Base-by-base conservation (phyloP, 2,329 filamentous ascomycete genomes). In the Apiospora kogelbergensis region DNA sequence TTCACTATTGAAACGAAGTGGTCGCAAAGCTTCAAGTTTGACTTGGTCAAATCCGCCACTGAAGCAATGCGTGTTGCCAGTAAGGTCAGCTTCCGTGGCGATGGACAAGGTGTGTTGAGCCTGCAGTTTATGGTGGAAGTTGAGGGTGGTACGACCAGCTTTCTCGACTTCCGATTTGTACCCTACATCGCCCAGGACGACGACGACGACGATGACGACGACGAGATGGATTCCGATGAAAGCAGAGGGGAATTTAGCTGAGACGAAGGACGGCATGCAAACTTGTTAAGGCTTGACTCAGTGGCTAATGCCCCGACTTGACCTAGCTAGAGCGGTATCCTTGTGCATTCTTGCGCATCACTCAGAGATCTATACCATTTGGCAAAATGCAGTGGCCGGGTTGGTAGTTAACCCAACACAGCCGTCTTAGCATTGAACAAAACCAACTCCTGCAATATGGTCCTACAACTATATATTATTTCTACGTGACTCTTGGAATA, bases 101-200 rank as follows among this genome's bases (percentile, higher is more conserved):
- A 99, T 80, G 86, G 88, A 1, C 93, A 97, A 78, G 95, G 96
- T 0, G 95, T 99, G 40, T 80, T 99, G 72, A 98, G 93, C 80
- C 82, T 98, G 78, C 96, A 99, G 77, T 98, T 98, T 76, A 96
- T 99, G 92, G 91, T 99, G 20, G 94, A 98, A 77, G 85, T 95
- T 53, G 93, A 96, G 71, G 87, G 88, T 7, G 86, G 88, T 6
- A 84, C 85, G 30, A 84, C 90, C 46, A 93, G 90, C 74, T 97
- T 95, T 80, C 85, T 96, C 30, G 93, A 96, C 79, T 97, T 95
- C 79, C 86, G 92, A 24, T 93, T 96, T 77, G 90, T 97, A 69
- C 93, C 93, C 20, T 90, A 91, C 69, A 83, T 90, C 68, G 84
- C 86, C 20, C 86, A 88, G 26, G 87, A 92, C 53, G 90, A 89